Conservation (phyloP, 306 rosid genomes). For the Fragaria ananassa region DNA sequence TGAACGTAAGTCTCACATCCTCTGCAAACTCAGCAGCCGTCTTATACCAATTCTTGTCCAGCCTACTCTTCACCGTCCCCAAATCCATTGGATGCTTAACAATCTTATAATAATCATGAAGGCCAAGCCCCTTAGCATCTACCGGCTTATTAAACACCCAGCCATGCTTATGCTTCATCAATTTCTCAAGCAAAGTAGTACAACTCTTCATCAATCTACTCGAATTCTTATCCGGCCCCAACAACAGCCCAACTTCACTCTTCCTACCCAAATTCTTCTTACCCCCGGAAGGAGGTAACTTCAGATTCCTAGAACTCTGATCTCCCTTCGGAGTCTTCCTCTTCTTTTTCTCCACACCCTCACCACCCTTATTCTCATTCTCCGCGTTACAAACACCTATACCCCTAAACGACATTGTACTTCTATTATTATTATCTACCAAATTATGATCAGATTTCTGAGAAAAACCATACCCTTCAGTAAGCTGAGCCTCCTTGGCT, state of each 20-base stretch:
- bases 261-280: conserved; percentile 42
- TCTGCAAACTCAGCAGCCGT: conserved; percentile 79
- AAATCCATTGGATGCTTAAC: conserved; percentile 85
- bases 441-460: conserved; percentile 37
- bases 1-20: conserved; percentile 85
- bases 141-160: conserved; percentile 95
- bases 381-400: conserved; percentile 37
- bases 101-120: conserved; percentile 70
- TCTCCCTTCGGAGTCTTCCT: conserved; percentile 48
- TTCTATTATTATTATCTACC: conserved; percentile 38
- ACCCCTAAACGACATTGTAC: conserved; percentile 26
- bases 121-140: conserved; percentile 69
- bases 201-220: conserved; percentile 59
- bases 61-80: conserved; percentile 72
- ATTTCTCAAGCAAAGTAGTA: conserved; percentile 61
- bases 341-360: conserved; percentile 54
- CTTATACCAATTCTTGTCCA: conserved; percentile 72
- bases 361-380: conserved; percentile 41
- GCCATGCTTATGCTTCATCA: conserved; percentile 89
- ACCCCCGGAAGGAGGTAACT: conserved; percentile 48
- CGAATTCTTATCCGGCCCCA: conserved; percentile 43
- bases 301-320: conserved; percentile 40
- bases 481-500: conserved; percentile 48
- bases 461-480: conserved; percentile 39
- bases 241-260: conserved; percentile 32